These are phyloP conservation scores for Boletus smithii DNA, from an alignment of 1,284 basidiomycete genomes.

Conservation along the genomic window DNA sequence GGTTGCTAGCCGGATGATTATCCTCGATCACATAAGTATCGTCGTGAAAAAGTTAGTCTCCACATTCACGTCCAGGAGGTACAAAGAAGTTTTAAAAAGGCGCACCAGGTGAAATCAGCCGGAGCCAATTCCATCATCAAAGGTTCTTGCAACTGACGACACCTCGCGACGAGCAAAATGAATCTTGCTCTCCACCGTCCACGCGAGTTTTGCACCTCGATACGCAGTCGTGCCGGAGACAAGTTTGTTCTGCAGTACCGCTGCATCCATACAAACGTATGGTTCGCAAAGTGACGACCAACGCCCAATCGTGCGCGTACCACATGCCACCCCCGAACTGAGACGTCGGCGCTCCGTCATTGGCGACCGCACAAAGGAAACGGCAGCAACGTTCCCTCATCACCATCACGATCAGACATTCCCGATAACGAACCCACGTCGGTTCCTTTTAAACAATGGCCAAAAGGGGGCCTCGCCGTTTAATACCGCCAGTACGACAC, in stretches of 20 bases:
- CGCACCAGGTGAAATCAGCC: not conserved
- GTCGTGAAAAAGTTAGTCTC: not conserved
- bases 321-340: not conserved
- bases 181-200: no score
- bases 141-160: not conserved
- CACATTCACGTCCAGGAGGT: constrained; percentile 2
- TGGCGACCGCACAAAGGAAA: constrained; percentile 9
- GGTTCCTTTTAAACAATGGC: not conserved
- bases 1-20: not conserved
- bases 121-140: not conserved
- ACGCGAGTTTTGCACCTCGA: no score
- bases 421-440: not conserved
- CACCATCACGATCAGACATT: constrained; percentile 22
- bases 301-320: not conserved
- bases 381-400: constrained; percentile 2
- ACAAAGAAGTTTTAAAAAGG: not conserved
- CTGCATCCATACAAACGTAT: not conserved
- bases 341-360: constrained; percentile 1
- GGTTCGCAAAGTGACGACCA: not conserved
- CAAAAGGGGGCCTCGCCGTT: constrained; percentile 5
- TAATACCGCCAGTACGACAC: constrained; percentile 7
- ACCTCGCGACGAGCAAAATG: not conserved
- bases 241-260: no score
- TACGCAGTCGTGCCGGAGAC: no score
- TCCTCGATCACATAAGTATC: constrained; percentile 1